A percentile compares a stretch with the other conserved stretches of the same genome.
Evolutionary conservation across 2,329 filamentous ascomycete species (phyloP).

Genomic region (Penicillium occitanis): DNA sequence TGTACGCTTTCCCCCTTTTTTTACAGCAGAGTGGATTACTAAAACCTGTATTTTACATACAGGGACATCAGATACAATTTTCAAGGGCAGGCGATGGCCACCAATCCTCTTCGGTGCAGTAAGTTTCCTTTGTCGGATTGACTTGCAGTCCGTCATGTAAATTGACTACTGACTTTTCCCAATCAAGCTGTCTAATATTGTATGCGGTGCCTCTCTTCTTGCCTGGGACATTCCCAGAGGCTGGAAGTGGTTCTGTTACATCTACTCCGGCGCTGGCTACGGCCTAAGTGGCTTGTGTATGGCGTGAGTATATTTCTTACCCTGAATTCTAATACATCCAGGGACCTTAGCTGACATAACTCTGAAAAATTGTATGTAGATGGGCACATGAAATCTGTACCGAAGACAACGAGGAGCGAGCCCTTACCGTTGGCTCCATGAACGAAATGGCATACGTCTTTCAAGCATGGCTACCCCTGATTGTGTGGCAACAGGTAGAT

Average conservation of each 20-base stretch:
- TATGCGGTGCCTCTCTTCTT: slow-evolving; percentile 47
- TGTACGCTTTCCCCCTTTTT: slow-evolving; percentile 33
- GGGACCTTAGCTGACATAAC: too few relatives aligned
- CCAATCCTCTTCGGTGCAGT: slow-evolving; percentile 59
- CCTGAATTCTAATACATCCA: too few relatives aligned
- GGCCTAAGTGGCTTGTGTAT: slow-evolving; percentile 53
- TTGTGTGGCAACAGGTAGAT: slow-evolving; percentile 66
- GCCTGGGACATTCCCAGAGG: slow-evolving; percentile 53
- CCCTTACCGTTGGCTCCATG: slow-evolving; percentile 65
- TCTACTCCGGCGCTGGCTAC: slow-evolving; percentile 52
- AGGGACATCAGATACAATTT: slow-evolving; percentile 61
- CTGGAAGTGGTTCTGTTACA: slow-evolving; percentile 65
- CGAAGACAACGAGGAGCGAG: slow-evolving; percentile 63
- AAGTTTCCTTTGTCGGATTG: slow-evolving; percentile 52
- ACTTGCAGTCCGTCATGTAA: too few relatives aligned
- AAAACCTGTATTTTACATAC: too few relatives aligned
- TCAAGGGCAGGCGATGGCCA: slow-evolving; percentile 62
- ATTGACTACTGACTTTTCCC: neutral
- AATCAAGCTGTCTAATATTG: slow-evolving; percentile 39
- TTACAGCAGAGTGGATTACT: too few relatives aligned
- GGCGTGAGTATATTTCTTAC: slow-evolving; percentile 40
- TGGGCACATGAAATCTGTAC: slow-evolving; percentile 59
- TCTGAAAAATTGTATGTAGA: too few relatives aligned
- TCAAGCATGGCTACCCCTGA: slow-evolving; percentile 66
- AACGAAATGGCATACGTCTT: slow-evolving; percentile 69